Percentiles rank a stretch among this genome's conserved stretches.
phyloP scores from a whole-genome alignment of 306 rosid genomes.

The Vigna angularis region DNA sequence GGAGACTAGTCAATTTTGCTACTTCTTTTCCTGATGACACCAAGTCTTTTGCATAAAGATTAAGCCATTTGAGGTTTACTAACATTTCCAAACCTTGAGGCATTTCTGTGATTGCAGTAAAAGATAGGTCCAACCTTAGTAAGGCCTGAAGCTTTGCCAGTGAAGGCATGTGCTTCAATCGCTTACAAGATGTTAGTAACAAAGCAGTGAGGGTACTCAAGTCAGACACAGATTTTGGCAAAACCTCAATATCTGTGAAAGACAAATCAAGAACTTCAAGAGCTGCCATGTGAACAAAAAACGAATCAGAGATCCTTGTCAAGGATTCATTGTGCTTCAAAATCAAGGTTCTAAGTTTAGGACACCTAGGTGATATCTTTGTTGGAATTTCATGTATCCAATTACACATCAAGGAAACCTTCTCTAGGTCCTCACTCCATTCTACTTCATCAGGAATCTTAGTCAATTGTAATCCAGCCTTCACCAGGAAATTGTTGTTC shows the following conservation, averaged over 20 bases:
- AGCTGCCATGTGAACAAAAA: constrained; percentile 32
- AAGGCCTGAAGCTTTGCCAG: constrained; percentile 10
- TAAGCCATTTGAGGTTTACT: constrained; percentile 34
- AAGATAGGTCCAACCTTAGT: constrained; percentile 15
- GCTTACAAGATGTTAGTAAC: constrained; percentile 4
- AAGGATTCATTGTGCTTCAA: constrained; percentile 23
- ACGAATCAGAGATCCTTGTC: constrained; percentile 26
- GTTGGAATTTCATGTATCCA: constrained; percentile 36
- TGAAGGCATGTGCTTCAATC: constrained; percentile 22
- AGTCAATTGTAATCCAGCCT: constrained; percentile 29
- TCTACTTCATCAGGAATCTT: constrained; percentile 38
- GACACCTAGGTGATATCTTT: constrained; percentile 29
- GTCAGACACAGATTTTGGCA: constrained; percentile 33
- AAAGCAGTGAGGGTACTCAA: constrained; percentile 16
- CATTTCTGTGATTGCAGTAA: constrained; percentile 10
- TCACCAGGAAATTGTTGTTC: constrained; percentile 19
- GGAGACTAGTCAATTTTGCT: constrained; percentile 24
- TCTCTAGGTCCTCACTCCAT: constrained; percentile 37
- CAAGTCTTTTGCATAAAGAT: constrained; percentile 26
- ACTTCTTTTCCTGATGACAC: not conserved
- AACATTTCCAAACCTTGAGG: constrained; percentile 36
- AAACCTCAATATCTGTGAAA: constrained; percentile 22
- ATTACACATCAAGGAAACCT: constrained; percentile 41
- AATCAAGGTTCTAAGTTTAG: constrained; percentile 34
- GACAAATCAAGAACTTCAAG: constrained; percentile 40